Base-by-base conservation (phyloP, 345 rosid genomes). In the Syzygium aqueum region DNA sequence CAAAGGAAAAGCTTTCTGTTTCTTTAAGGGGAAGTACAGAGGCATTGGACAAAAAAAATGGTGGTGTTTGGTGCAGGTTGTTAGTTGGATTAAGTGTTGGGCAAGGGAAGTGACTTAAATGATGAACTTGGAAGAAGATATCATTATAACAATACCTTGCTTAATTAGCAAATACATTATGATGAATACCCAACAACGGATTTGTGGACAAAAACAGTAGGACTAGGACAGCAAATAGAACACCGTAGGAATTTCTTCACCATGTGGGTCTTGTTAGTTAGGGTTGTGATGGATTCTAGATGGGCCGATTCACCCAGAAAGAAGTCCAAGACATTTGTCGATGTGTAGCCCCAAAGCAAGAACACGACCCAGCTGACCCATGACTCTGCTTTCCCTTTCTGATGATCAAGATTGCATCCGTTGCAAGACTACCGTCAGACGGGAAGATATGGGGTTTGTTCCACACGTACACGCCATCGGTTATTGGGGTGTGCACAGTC, bases 11-110 rank as follows among this genome's bases (percentile, higher is more conserved):
- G 85, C 88, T 93, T 85, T 91, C 93, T 92, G 93, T 93, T 93
- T 84, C 94, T 92, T 93, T 43, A 93, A 92, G 93, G 89, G 89
- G 92, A 93, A 93, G 93, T 78, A 86, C 90, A 77, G 46, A 52
- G 77, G 46, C 63, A 37, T 85, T 84, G 87, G 50, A 77, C 88
- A 16, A 40, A 23, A 53, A 67, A 85, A 85, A 46, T n/a, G 50
- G 54, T 49, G 85, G 91, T 83, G 93, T 90, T 91, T 88, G 61
- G 82, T 73, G 80, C 80, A 8, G 84, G 53, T 90, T 87, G 93
- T 90, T 90, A 86, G 93, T 91, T 90, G 93, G 92, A 40, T 91
- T 90, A 90, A 91, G 93, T 91, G 92, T 87, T 88, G 89, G 90
- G 84, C 87, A 93, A 93, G 94, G 90, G 90, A 93, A 84, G 82